Evolutionary conservation across 768 basidiomycete genomes (phyloP).

Genomic region (Pisolithus marmoratus): DNA sequence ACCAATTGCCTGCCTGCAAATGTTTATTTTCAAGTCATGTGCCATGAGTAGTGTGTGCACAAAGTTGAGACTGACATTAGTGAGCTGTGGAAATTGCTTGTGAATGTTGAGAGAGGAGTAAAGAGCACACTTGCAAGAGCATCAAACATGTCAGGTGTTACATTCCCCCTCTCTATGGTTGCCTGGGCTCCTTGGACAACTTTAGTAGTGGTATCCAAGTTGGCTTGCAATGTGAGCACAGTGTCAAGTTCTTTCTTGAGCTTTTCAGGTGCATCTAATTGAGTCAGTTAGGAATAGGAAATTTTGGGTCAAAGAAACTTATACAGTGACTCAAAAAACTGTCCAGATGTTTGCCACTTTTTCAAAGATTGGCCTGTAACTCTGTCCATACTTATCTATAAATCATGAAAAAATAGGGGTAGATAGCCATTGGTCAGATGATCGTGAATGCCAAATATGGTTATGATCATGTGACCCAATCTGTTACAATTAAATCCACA

Average conservation of each 20-base stretch:
- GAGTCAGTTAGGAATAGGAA: conserved; percentile 9
- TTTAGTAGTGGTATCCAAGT: conserved; percentile 20
- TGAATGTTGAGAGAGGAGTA: conserved; percentile 32
- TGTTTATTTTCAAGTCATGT: conserved; percentile 35
- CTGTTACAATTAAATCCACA: too few relatives aligned
- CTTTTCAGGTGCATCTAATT: conserved; percentile 24
- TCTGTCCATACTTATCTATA: too few relatives aligned
- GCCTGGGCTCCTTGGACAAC: conserved; percentile 11
- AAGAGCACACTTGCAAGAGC: conserved; percentile 19
- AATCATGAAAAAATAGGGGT: too few relatives aligned
- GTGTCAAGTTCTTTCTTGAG: conserved; percentile 27
- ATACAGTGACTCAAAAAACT: too few relatives aligned
- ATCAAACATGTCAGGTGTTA: conserved; percentile 1
- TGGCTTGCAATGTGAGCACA: conserved; percentile 26
- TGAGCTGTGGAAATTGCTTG: conserved; percentile 28
- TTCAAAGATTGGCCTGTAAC: too few relatives aligned
- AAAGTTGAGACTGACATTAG: conserved; percentile 24
- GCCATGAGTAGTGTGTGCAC: conserved; percentile 28
- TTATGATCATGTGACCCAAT: too few relatives aligned
- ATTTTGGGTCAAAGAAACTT: neutral
- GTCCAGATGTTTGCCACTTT: too few relatives aligned
- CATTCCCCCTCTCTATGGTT: conserved; percentile 3
- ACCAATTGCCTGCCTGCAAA: conserved; percentile 24
- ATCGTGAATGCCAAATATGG: too few relatives aligned
- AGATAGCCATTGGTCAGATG: too few relatives aligned